Evolutionary conservation across 2,329 filamentous ascomycete genomes (phyloP), one percentile per base, ranked within the genome.

Genomic region (Sclerotinia subarctica): DNA sequence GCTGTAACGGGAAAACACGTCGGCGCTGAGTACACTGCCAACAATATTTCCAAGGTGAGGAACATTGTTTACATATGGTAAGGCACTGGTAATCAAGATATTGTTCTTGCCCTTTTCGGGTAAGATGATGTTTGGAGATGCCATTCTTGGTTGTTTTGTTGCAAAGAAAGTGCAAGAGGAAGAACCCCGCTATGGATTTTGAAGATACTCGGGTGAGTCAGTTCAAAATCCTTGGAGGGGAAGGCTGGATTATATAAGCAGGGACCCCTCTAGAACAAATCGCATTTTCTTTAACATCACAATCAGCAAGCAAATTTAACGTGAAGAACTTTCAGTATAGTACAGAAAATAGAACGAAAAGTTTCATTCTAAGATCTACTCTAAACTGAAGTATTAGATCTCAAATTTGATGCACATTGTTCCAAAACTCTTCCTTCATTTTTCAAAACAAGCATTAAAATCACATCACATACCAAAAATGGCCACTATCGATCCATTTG

Each of bases 41-140:
- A 96, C 89, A 72, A 96, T 88, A 80, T 96, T 96, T 71, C 93
- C 94, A 74, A 97, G 82, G 81, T 97, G 94, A 60, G 93, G 90
- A 42, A 91, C 87, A 75, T 89, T 87, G 78, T 89, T 88, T 73
- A 92, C 90, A 75, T 97, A 97, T 53, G 93, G 93, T 59, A 97
- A 80, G n/a, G 94, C 94, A 74, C 90, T 94, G 54, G 94, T 97
- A 75, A 98, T 89, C 71, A 98, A 86, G 74, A 96, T 88, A 79
- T 97, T 98, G 75, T 89, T 86, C 84, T 96, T 89, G 73, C 90
- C 91, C 77, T 87, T 81, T 75, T 87, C 80, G 72, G 90, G 90
- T 72, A 92, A 79, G 70, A 90, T 86, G 71, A 74, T 72, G n/a
- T 73, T 73, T 46, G 70, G 38, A 51, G 68, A 69, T 58, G 73